Evolutionary conservation across 768 basidiomycete genomes (phyloP).

Genomic region (Boletus bicolor): DNA sequence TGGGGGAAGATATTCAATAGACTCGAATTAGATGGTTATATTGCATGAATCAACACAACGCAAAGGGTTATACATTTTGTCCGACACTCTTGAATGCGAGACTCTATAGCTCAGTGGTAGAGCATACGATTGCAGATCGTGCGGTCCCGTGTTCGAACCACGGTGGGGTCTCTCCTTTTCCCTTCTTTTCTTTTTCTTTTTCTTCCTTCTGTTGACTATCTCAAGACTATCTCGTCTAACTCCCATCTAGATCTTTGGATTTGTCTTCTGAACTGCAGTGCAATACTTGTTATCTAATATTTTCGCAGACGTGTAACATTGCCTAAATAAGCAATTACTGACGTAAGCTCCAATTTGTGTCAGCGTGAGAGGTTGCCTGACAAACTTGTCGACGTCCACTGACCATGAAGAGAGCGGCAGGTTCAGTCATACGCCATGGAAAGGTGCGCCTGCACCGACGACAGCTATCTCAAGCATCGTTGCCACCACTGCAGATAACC

Average conservation of each 20-base stretch:
- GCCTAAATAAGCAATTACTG: not conserved
- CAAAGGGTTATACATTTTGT: not conserved
- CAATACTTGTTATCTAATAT: too few relatives aligned
- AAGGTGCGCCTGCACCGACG: conserved; percentile 23
- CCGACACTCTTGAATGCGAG: not conserved
- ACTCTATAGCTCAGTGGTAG: conserved; percentile 47
- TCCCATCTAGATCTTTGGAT: not conserved
- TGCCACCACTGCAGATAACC: conserved; percentile 58
- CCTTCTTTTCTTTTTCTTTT: not conserved
- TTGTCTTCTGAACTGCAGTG: not conserved
- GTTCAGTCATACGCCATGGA: conserved; percentile 38
- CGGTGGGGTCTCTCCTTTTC: conserved; percentile 38
- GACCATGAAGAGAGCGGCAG: conserved; percentile 40
- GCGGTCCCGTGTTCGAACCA: conserved; percentile 56
- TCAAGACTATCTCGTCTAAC: too few relatives aligned
- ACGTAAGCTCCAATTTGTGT: conserved; percentile 3
- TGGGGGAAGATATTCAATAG: conserved; percentile 42
- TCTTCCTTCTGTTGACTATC: not conserved
- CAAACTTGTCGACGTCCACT: conserved; percentile 3
- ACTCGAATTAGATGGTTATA: not conserved
- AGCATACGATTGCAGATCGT: conserved; percentile 62
- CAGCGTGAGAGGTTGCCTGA: not conserved
- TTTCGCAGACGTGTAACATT: not conserved
- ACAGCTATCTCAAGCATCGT: conserved; percentile 26
- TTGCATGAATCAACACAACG: not conserved